Base-by-base conservation (phyloP, 2,329 filamentous ascomycete genomes). In the Chaetomium strumarium region DNA sequence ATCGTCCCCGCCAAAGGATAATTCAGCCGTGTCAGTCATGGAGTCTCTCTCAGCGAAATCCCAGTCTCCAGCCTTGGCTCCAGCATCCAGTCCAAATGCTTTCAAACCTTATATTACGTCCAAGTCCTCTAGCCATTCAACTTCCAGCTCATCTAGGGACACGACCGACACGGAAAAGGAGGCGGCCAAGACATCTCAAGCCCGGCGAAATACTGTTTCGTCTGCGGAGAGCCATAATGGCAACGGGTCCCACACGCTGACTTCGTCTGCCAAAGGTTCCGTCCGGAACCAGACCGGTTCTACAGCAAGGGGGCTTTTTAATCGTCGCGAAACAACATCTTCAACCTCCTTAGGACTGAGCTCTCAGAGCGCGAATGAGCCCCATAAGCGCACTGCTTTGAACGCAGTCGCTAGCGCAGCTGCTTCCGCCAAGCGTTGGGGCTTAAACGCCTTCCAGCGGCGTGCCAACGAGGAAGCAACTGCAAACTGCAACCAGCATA, bases 1-100 rank as follows among this genome's bases (percentile, higher is more conserved):
- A 4, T 75, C 73, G 1, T 79, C 78, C 31, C 75, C 76, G 5
- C 77, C 79, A 2, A 78, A 83, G 36, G 75, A 82, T 46, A 75
- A 74, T 53, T 73, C 80, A 63, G 85, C 85, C 20, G 75, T 77
- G 19, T 79, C 74, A 58, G 75, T 79, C 24, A 88, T 90, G 75
- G 84, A 84, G 50, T 83, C 81, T 37, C 73, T 88, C 37, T 82
- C 85, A n/a, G 78, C 74, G 16, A 75, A 79, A 16, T 81, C 85
- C 1, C 75, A 79, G 34, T 74, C 78, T n/a, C 67, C 69, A 19
- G 79, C 80, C 1, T 77, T 80, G 1, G 64, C 68, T 7, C 71
- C 72, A 12, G 75, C 76, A 52, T 71, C 34, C 70, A 70, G 43
- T 75, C 74, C 41, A 70, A 74, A 24, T 63, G 66, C 63, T 39